Percentiles rank a stretch among this genome's conserved stretches.
These are phyloP conservation scores for Albifimbria verrucaria DNA, from an alignment of 2,329 filamentous ascomycete genomes.

Conservation along the genomic window DNA sequence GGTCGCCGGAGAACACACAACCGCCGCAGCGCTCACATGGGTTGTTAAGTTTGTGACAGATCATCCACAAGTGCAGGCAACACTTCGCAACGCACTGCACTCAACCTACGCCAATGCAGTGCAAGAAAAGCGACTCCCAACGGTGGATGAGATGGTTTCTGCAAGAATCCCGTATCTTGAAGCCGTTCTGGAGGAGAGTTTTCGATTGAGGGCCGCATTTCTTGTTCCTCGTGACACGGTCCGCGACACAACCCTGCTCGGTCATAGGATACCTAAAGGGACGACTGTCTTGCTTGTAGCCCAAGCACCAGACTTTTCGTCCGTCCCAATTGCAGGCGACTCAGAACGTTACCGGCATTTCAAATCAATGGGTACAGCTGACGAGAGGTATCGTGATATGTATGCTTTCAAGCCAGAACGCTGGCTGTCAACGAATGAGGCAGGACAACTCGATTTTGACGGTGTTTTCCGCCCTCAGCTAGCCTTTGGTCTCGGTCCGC, in stretches of 20 bases:
- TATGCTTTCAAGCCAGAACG: not conserved
- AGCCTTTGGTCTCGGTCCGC: no score
- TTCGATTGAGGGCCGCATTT: not conserved
- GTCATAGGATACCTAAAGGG: not conserved
- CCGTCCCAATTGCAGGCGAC: not conserved
- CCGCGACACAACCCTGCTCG: not conserved
- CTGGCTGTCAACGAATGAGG: no score
- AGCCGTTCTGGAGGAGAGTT: not conserved
- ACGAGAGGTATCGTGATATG: not conserved
- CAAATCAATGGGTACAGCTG: not conserved
- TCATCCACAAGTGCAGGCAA: not conserved
- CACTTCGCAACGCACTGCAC: not conserved
- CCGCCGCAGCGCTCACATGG: not conserved
- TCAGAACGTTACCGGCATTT: not conserved
- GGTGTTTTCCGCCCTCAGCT: no score
- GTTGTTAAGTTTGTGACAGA: not conserved
- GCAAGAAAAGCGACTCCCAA: not conserved
- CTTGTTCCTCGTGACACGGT: not conserved
- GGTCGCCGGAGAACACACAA: not conserved
- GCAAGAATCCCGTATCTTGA: not conserved
- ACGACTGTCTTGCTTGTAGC: not conserved
- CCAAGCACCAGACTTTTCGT: not conserved
- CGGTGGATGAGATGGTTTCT: not conserved
- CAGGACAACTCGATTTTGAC: no score
- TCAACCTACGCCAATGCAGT: not conserved